Evolutionary conservation across 768 basidiomycete genomes (phyloP).

Genomic region (Harrya chromipes): DNA sequence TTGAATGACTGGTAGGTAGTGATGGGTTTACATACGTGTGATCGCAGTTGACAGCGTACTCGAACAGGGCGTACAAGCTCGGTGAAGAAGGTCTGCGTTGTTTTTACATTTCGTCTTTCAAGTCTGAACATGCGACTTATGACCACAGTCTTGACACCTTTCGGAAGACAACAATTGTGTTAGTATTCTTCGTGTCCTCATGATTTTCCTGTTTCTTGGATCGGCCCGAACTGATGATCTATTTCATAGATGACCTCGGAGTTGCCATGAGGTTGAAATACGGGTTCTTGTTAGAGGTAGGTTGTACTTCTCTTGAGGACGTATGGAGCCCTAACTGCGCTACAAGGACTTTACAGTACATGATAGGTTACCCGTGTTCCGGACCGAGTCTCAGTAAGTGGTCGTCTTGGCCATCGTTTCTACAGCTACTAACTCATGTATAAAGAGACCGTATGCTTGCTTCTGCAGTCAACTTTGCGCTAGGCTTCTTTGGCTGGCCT

Average conservation of each 20-base stretch:
- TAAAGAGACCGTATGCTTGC: constrained; percentile 68
- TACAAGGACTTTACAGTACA: constrained; percentile 56
- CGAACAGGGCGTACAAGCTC: constrained; percentile 77
- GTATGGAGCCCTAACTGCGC: constrained; percentile 22
- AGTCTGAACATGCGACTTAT: too few relatives aligned
- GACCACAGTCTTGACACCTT: constrained; percentile 73
- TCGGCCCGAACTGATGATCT: neutral
- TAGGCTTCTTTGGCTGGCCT: constrained; percentile 78
- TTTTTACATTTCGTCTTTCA: neutral
- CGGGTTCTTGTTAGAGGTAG: constrained; percentile 66
- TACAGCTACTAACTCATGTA: too few relatives aligned
- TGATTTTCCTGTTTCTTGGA: neutral
- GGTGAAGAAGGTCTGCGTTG: constrained; percentile 72
- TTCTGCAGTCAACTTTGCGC: constrained; percentile 63
- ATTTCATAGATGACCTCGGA: constrained; percentile 53
- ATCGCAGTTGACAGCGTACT: neutral
- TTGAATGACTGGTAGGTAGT: constrained; percentile 72
- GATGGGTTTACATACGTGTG: constrained; percentile 5
- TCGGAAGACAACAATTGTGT: constrained; percentile 86
- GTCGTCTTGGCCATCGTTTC: neutral
- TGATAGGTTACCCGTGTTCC: constrained; percentile 69
- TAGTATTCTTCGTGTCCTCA: constrained; percentile 22
- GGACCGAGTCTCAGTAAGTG: constrained; percentile 70
- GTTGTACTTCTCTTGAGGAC: neutral
- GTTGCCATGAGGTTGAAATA: constrained; percentile 75